Base-by-base conservation (phyloP, 176 grass and related monocot species). In the Poa pratensis region DNA sequence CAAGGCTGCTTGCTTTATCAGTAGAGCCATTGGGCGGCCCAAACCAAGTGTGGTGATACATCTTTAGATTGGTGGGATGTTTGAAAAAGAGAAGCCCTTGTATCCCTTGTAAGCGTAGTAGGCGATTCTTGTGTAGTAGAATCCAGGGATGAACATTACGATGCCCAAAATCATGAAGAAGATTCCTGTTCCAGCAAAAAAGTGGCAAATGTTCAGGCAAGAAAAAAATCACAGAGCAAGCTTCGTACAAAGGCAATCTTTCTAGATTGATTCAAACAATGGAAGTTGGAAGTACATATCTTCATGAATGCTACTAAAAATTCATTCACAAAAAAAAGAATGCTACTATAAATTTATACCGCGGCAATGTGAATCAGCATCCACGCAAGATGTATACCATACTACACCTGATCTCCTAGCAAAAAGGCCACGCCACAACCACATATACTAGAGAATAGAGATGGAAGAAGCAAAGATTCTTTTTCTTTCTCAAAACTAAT, bases 81-180 rank as follows among this genome's bases (percentile, higher is more conserved):
- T 98, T 46, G 91, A 94, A 79, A 98, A 98, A 5, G 95, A 90
- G 85, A 98, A 98, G 50, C 96, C 96, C 83, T 92, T 92, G 83
- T 95, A 98, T 17, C 96, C 96, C 82, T 91, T 98, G 43, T 92
- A 98, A 24, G 96, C 93, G 20, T 96, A 95, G 85, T 98, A 98
- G 7, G 96, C 93, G 30, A 96, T 90, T 84, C 96, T 90, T 84
- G 93, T 89, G 93, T 96, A 98, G 86, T 98, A 98, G 91, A 94
- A 95, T 14, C 96, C 96, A 48, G 96, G 96, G 53, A 98, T 92
- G 88, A 98, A 98, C 89, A 96, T 91, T 24, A 98, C 84, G 76
- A 90, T 87, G 11, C 95, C 95, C 87, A 98, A 81, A 55, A 98
- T 73, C 82, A 89, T 94, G 73, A 98, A 98, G 89, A 95, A 98